Evolutionary conservation across 2,329 filamentous ascomycete species (phyloP).

Genomic region (Beauveria scarabaeidicola): DNA sequence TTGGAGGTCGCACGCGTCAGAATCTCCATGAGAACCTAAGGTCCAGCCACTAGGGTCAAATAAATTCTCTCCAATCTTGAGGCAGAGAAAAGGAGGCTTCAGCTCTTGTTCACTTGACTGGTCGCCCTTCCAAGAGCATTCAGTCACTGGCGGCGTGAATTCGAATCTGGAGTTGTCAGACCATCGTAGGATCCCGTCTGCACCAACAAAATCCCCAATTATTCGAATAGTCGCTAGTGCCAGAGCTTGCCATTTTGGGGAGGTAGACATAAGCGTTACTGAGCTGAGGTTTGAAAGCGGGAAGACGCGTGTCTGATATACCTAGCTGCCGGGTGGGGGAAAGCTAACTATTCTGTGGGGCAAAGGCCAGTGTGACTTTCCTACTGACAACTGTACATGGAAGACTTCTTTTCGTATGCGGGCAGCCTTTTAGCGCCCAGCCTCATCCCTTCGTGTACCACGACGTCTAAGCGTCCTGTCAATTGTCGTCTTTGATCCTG

Average conservation of each 20-base stretch:
- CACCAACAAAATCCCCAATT: neutral
- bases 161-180: neutral
- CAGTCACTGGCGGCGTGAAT: neutral
- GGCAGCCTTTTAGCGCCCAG: no score
- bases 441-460: neutral
- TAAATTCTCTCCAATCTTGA: conserved; percentile 8
- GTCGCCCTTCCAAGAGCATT: neutral
- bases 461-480: neutral
- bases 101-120: neutral
- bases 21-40: conserved; percentile 10
- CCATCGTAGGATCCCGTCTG: neutral
- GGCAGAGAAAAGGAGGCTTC: conserved; percentile 6
- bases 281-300: no score
- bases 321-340: no score
- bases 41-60: conserved; percentile 12
- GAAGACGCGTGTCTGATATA: no score
- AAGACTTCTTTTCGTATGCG: no score
- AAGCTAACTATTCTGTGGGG: no score
- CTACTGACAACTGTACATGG: no score
- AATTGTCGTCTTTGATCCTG: no score
- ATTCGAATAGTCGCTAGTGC: neutral
- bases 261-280: no score
- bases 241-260: neutral
- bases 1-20: conserved; percentile 10
- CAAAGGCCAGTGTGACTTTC: no score